These are phyloP conservation scores for Aspergillus fructus DNA, from an alignment of 2,329 filamentous ascomycete genomes.

Conservation along the genomic window DNA sequence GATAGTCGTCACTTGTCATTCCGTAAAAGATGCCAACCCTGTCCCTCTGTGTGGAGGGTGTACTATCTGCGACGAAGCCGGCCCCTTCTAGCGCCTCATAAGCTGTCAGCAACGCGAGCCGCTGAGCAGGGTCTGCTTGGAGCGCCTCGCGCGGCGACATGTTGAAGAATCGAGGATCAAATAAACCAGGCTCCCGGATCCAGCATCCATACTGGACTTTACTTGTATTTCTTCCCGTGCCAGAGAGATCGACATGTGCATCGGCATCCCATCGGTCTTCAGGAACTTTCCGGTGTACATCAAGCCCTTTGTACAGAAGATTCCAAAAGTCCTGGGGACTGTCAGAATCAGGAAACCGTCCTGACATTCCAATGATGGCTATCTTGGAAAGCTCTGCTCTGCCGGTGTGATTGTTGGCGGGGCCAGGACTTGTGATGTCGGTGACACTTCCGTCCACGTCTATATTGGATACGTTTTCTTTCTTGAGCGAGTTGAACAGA, in stretches of 20 bases:
- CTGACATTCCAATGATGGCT: conserved; percentile 81
- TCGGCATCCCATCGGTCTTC: conserved; percentile 72
- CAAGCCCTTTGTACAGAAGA: conserved; percentile 69
- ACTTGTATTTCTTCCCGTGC: conserved; percentile 72
- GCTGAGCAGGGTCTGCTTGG: conserved; percentile 79
- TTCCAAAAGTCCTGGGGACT: conserved; percentile 74
- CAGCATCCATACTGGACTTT: conserved; percentile 76
- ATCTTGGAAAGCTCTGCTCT: conserved; percentile 59
- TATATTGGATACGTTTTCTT: conserved; percentile 25
- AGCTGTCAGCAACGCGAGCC: conserved; percentile 72
- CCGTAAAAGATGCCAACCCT: conserved; percentile 74
- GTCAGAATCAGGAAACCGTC: conserved; percentile 72
- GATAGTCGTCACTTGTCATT: conserved; percentile 74
- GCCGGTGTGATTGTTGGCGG: conserved; percentile 28
- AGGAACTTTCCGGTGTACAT: conserved; percentile 63
- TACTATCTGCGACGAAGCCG: conserved; percentile 72
- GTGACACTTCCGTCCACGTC: conserved; percentile 28
- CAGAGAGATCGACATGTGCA: conserved; percentile 68
- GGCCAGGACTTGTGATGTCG: conserved; percentile 20
- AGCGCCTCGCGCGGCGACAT: conserved; percentile 80
- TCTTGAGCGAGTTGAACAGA: conserved; percentile 32
- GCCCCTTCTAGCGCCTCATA: conserved; percentile 83
- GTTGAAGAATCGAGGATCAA: conserved; percentile 83
- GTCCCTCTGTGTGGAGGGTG: conserved; percentile 64
- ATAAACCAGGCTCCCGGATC: conserved; percentile 72